Evolutionary conservation across 805 yeast genomes (phyloP).

Genomic region (Candida namnaoensis): DNA sequence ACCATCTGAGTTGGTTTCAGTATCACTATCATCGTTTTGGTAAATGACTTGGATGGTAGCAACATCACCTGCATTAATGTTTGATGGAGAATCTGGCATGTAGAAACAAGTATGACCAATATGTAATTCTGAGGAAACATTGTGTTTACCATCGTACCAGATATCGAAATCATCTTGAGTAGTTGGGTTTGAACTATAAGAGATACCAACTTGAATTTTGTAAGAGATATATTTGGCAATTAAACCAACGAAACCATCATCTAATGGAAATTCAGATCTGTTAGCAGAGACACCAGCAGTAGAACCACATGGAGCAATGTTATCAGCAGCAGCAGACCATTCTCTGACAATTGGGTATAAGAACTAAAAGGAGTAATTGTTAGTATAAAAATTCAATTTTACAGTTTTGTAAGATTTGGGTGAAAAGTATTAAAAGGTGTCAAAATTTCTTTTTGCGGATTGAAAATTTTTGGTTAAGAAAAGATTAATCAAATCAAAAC

Average conservation of each 20-base stretch:
- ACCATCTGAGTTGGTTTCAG: conserved; percentile 9
- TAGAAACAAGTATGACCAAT: conserved; percentile 39
- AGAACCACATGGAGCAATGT: conserved; percentile 38
- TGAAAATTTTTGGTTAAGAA: too few species aligned
- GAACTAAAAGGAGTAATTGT: conserved; percentile 2
- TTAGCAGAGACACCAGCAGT: conserved; percentile 21
- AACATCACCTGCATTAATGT: conserved; percentile 26
- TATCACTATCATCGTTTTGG: conserved; percentile 21
- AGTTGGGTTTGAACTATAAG: conserved; percentile 30
- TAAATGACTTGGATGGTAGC: conserved; percentile 38
- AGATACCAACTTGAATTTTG: conserved; percentile 29
- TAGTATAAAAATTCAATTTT: too few species aligned
- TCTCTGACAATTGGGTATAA: conserved; percentile 34
- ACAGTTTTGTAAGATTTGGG: too few species aligned
- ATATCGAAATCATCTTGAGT: conserved; percentile 30
- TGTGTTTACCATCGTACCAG: conserved; percentile 24
- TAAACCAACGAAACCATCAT: conserved; percentile 36
- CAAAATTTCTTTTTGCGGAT: too few species aligned
- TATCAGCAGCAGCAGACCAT: conserved; percentile 37
- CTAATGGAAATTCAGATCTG: conserved; percentile 37
- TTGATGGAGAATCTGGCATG: conserved; percentile 32
- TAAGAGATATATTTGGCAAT: conserved; percentile 33
- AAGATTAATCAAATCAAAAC: too few species aligned
- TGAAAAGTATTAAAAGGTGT: too few species aligned
- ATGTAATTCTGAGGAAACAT: conserved; percentile 28